Evolutionary conservation across 179 eudicot genomes (phyloP).

Genomic region (Silene coronaria): DNA sequence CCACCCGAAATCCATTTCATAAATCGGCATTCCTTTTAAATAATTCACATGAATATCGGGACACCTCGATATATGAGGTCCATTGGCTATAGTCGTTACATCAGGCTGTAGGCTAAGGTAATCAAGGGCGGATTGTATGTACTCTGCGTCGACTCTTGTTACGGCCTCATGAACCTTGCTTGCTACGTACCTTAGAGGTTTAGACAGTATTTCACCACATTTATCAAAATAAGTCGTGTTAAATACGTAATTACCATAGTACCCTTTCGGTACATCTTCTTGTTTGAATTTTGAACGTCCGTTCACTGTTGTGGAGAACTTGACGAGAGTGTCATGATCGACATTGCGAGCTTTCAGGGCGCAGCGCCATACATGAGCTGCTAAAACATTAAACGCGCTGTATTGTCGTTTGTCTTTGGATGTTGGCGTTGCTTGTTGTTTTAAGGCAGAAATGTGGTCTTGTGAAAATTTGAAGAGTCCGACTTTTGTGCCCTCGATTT

Average conservation of each 20-base stretch:
- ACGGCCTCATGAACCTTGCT: conserved; percentile 28
- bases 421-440: conserved; percentile 19
- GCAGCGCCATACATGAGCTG: too few relatives aligned
- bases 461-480: not conserved
- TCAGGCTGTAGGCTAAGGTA: conserved; percentile 42
- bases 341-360: conserved; percentile 40
- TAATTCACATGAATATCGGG: conserved; percentile 43
- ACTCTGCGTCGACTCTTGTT: conserved; percentile 23
- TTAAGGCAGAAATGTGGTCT: not conserved
- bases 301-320: conserved; percentile 35
- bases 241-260: conserved; percentile 40
- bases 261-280: conserved; percentile 31
- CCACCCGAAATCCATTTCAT: conserved; percentile 55
- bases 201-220: conserved; percentile 29
- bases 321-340: conserved; percentile 23
- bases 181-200: conserved; percentile 28
- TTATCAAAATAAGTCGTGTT: conserved; percentile 28
- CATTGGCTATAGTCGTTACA: conserved; percentile 28
- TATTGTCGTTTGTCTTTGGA: not conserved
- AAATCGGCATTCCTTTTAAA: conserved; percentile 35
- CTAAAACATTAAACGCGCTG: conserved; percentile 34
- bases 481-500: not conserved
- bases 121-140: conserved; percentile 42
- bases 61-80: conserved; percentile 30
- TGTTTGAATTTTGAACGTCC: conserved; percentile 37